phyloP scores from a whole-genome alignment of 257 asterid species.

The Nicotiana attenuata region DNA sequence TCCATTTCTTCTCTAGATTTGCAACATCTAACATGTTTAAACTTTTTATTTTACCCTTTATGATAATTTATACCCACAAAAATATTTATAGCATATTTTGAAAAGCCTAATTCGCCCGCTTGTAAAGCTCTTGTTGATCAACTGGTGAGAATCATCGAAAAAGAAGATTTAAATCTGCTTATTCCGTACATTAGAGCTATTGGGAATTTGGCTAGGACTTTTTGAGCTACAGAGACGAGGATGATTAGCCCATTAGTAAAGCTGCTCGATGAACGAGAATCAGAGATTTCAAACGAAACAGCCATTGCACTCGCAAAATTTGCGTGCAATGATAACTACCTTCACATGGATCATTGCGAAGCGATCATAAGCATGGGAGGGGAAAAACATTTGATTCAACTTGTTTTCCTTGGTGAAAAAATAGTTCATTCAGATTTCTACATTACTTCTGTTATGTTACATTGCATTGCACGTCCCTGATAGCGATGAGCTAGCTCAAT shows the following conservation, averaged over 20 bases:
- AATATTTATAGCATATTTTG: too few species aligned
- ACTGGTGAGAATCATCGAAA: conserved; percentile 25
- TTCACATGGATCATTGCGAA: conserved; percentile 35
- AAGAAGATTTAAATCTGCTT: conserved; percentile 25
- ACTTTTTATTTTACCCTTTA: too few species aligned
- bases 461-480: conserved; percentile 37
- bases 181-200: conserved; percentile 34
- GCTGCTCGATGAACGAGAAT: conserved; percentile 34
- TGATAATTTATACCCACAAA: too few species aligned
- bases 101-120: conserved; percentile 38
- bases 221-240: conserved; percentile 38
- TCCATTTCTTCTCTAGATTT: too few species aligned
- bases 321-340: conserved; percentile 37
- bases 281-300: conserved; percentile 28
- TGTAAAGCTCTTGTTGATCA: conserved; percentile 44
- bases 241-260: conserved; percentile 38
- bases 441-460: conserved; percentile 31
- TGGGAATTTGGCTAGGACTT: conserved; percentile 41
- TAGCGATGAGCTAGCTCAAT: conserved; percentile 35
- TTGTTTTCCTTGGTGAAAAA: conserved; percentile 35
- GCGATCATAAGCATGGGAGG: conserved; percentile 41
- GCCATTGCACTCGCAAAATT: conserved; percentile 38
- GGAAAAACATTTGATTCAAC: conserved; percentile 31
- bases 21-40: too few species aligned
- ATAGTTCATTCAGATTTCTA: conserved; percentile 31